These are phyloP conservation scores for Elsinoe perseae DNA, from an alignment of 2,329 filamentous ascomycete genomes.

Conservation along the genomic window DNA sequence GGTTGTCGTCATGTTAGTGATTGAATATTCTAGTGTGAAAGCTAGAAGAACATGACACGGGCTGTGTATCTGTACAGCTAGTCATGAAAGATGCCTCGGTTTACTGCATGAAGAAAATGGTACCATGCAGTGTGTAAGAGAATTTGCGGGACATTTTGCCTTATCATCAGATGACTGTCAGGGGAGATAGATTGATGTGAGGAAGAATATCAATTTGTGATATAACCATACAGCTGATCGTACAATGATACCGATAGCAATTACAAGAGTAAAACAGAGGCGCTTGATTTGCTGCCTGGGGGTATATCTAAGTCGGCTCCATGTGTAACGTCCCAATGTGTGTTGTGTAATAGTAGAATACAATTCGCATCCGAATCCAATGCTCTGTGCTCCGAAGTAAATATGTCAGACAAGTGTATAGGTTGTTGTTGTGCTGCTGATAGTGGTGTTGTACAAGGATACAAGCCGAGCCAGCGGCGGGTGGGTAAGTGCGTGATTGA, in stretches of 20 bases:
- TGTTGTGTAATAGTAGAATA: not conserved
- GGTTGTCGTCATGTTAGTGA: slow-evolving; percentile 1
- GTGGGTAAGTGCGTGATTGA: not conserved
- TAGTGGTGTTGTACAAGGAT: slow-evolving; percentile 6
- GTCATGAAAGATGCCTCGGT: not conserved
- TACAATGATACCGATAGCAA: not conserved
- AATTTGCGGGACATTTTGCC: too few relatives aligned
- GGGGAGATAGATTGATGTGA: not conserved
- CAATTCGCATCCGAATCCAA: slow-evolving; percentile 5
- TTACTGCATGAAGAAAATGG: not conserved
- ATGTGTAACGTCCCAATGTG: slow-evolving; percentile 1
- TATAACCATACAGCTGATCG: not conserved
- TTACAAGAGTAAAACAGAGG: slow-evolving; percentile 1
- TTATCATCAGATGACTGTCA: too few relatives aligned
- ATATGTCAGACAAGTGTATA: not conserved
- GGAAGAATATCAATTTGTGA: not conserved
- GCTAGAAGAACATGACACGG: slow-evolving; percentile 3
- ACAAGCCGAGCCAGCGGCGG: slow-evolving; percentile 10
- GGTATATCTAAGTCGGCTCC: slow-evolving; percentile 11
- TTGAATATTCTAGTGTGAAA: not conserved
- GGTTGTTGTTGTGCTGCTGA: not conserved
- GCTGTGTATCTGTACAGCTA: not conserved
- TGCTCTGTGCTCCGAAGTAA: slow-evolving; percentile 3
- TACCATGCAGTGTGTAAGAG: not conserved
- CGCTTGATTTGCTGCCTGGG: slow-evolving; percentile 11